Evolutionary conservation across 2,329 filamentous ascomycete genomes (phyloP).

Genomic region (Alternaria panax): DNA sequence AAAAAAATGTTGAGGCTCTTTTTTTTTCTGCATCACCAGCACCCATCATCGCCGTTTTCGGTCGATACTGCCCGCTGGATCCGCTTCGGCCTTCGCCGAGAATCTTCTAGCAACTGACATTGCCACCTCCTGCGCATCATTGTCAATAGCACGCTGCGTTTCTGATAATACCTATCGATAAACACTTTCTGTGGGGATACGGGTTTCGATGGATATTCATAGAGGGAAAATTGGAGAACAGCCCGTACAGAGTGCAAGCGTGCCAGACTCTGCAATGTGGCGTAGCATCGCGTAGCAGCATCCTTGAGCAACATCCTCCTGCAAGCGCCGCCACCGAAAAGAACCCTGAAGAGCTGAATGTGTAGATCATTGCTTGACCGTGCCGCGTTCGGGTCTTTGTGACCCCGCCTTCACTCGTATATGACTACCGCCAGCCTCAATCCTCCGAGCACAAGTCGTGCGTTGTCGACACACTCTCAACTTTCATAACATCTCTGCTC

Average conservation of each 20-base stretch:
- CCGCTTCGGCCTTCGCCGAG: constrained; percentile 14
- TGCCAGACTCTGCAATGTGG: constrained; percentile 17
- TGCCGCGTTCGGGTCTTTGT: background rate
- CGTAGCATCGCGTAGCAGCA: constrained; percentile 21
- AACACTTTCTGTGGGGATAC: constrained; percentile 26
- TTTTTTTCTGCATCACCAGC: background rate
- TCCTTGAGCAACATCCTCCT: constrained; percentile 32
- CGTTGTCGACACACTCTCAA: background rate
- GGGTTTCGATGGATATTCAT: constrained; percentile 21
- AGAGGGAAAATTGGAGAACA: constrained; percentile 25
- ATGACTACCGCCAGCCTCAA: background rate
- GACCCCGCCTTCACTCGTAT: constrained; percentile 10
- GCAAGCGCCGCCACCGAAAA: constrained; percentile 14
- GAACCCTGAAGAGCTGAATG: constrained; percentile 28
- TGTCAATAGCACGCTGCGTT: constrained; percentile 4
- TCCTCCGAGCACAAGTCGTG: background rate
- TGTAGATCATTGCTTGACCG: constrained; percentile 27
- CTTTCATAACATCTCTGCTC: background rate
- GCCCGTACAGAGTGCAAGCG: constrained; percentile 9
- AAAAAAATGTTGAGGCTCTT: constrained; percentile 20
- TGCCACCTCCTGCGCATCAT: constrained; percentile 32
- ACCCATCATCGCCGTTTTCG: background rate
- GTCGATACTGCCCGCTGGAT: constrained; percentile 3
- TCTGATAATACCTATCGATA: constrained; percentile 13
- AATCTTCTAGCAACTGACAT: constrained; percentile 14